Evolutionary conservation across 495 filamentous ascomycete genomes (phyloP).

Genomic region (Entonaema liquescens): DNA sequence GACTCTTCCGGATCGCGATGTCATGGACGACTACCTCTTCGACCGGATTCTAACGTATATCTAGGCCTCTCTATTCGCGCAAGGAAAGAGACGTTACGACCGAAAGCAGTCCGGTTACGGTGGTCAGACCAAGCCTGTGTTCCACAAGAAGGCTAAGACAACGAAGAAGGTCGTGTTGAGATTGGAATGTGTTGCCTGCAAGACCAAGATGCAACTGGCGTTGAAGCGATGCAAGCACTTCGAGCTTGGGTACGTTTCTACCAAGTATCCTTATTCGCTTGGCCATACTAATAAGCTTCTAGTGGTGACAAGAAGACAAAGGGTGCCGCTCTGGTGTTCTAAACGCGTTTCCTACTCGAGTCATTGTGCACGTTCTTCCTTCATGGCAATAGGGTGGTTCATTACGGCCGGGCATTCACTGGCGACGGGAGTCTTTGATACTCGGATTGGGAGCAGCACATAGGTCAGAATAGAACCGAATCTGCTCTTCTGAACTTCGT

Average conservation of each 20-base stretch:
- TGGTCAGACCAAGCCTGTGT: slow-evolving; percentile 89
- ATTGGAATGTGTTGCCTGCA: slow-evolving; percentile 95
- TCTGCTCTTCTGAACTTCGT: slow-evolving; percentile 31
- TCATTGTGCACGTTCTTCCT: slow-evolving; percentile 38
- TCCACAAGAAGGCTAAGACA: slow-evolving; percentile 99
- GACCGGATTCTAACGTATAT: slow-evolving; percentile 18
- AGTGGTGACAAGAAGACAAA: slow-evolving; percentile 99
- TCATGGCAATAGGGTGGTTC: slow-evolving; percentile 42
- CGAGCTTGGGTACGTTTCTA: slow-evolving; percentile 86
- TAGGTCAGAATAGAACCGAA: slow-evolving; percentile 42
- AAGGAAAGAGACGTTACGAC: slow-evolving; percentile 99
- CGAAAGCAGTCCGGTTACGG: slow-evolving; percentile 99
- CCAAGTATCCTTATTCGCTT: neutral
- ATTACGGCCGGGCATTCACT: slow-evolving; percentile 44
- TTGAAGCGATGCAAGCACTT: slow-evolving; percentile 99
- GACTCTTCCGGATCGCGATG: neutral
- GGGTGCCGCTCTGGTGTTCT: slow-evolving; percentile 99
- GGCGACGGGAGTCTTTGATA: slow-evolving; percentile 43
- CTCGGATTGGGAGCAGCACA: slow-evolving; percentile 38
- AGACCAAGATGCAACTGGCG: slow-evolving; percentile 97
- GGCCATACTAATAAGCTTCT: slow-evolving; percentile 35
- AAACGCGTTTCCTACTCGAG: slow-evolving; percentile 52
- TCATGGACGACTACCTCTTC: neutral
- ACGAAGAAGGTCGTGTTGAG: slow-evolving; percentile 99
- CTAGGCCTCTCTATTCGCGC: slow-evolving; percentile 80